Evolutionary conservation across 495 filamentous ascomycete species (phyloP).

Genomic region (Hypoxylon intermedium): DNA sequence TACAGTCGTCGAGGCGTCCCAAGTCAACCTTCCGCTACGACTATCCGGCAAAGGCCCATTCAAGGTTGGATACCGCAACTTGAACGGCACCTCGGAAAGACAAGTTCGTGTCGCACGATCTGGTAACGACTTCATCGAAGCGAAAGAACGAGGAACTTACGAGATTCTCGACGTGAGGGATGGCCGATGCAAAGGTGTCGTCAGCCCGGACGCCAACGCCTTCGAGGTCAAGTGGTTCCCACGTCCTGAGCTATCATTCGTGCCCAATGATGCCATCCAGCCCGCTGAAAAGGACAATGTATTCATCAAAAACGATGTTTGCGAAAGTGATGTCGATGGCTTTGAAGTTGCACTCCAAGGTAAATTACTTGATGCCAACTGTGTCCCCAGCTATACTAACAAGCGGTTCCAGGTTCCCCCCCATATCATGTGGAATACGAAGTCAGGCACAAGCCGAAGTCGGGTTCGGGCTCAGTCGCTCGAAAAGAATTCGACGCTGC

Average conservation of each 20-base stretch:
- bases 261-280: constrained; percentile 65
- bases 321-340: constrained; percentile 90
- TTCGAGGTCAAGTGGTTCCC: constrained; percentile 87
- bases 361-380: constrained; percentile 42
- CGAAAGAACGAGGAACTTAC: constrained; percentile 73
- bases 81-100: constrained; percentile 53
- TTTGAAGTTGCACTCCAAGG: constrained; percentile 81
- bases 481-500: constrained; percentile 74
- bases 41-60: constrained; percentile 84
- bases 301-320: constrained; percentile 79
- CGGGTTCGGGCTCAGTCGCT: constrained; percentile 65
- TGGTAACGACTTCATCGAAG: constrained; percentile 74
- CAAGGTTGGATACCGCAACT: constrained; percentile 76
- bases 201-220: constrained; percentile 71
- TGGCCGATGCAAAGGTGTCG: constrained; percentile 75
- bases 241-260: constrained; percentile 72
- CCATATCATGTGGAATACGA: constrained; percentile 87
- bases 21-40: constrained; percentile 77
- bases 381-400: constrained; percentile 20
- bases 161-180: constrained; percentile 79
- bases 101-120: constrained; percentile 60
- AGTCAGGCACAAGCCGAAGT: constrained; percentile 68
- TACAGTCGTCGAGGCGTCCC: constrained; percentile 75
- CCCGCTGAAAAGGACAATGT: constrained; percentile 50
- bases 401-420: constrained; percentile 62